Percentiles rank a stretch among this genome's conserved stretches.
Conservation (phyloP, 176 grass and related monocot species). For the Musa acuminata region DNA sequence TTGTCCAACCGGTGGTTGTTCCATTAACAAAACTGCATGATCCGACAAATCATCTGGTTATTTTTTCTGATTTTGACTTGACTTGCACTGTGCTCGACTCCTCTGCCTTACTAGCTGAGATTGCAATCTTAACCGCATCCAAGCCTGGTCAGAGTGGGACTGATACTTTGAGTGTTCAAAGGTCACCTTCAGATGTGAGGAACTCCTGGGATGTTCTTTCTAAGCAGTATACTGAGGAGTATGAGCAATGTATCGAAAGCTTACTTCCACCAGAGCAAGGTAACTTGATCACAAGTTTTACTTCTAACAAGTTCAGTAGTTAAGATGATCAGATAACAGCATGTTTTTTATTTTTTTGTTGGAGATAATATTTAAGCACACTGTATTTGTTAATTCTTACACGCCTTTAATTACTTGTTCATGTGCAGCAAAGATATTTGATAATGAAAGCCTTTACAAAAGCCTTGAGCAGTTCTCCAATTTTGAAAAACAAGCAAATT, state of each 20-base stretch:
- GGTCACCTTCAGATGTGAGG: slow-evolving; percentile 47
- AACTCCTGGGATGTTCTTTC: slow-evolving; percentile 79
- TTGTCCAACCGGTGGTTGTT: slow-evolving; percentile 56
- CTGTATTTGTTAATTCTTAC: not conserved
- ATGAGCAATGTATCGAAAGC: slow-evolving; percentile 76
- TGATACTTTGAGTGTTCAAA: slow-evolving; percentile 34
- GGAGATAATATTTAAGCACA: not conserved
- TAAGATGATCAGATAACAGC: not conserved
- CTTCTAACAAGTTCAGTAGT: not conserved
- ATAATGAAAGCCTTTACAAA: slow-evolving; percentile 60
- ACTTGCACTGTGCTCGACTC: slow-evolving; percentile 94
- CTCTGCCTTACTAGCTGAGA: slow-evolving; percentile 85
- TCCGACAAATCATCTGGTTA: slow-evolving; percentile 49
- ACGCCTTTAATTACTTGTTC: not conserved
- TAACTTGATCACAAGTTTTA: slow-evolving; percentile 2
- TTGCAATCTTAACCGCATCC: slow-evolving; percentile 81
- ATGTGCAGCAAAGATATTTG: slow-evolving; percentile 47
- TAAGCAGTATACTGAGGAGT: slow-evolving; percentile 74
- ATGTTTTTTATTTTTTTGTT: not conserved
- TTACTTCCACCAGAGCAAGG: slow-evolving; percentile 69
- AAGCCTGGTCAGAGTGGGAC: slow-evolving; percentile 52
- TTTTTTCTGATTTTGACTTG: slow-evolving; percentile 97
- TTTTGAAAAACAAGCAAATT: slow-evolving; percentile 86
- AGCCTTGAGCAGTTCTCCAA: slow-evolving; percentile 63
- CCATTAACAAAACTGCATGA: slow-evolving; percentile 68